Evolutionary conservation across 805 yeast species (phyloP).

Genomic region (Pichia paraexigua): DNA sequence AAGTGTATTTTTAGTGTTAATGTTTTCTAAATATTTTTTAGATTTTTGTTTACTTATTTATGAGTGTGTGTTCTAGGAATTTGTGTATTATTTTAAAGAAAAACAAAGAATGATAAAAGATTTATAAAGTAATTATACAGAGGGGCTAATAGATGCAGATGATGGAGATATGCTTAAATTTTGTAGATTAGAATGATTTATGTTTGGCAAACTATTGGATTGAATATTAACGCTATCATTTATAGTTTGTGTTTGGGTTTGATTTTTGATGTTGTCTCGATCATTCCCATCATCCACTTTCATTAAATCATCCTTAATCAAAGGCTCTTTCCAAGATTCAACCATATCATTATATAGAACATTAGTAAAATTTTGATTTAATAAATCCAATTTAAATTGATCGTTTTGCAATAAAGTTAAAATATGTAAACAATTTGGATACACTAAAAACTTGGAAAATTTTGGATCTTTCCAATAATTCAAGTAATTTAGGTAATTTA

Average conservation of each 20-base stretch:
- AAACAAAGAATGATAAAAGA: not conserved
- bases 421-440: slow-evolving; percentile 84
- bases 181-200: not conserved
- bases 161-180: not conserved
- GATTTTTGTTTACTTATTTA: not conserved
- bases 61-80: not conserved
- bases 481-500: slow-evolving; percentile 69
- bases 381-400: slow-evolving; percentile 46
- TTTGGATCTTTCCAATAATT: slow-evolving; percentile 79
- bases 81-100: not conserved
- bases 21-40: not conserved
- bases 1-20: not conserved
- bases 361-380: slow-evolving; percentile 49
- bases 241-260: not conserved
- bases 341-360: slow-evolving; percentile 71
- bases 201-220: not conserved
- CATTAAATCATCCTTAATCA: slow-evolving; percentile 9
- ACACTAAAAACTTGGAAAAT: slow-evolving; percentile 62
- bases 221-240: not conserved
- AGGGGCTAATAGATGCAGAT: not conserved
- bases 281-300: not conserved
- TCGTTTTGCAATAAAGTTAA: slow-evolving; percentile 52
- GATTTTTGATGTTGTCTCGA: not conserved
- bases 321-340: slow-evolving; percentile 50
- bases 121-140: not conserved